Conservation (phyloP, 2,329 filamentous ascomycete species). For the Phyllosticta citribraziliensis region DNA sequence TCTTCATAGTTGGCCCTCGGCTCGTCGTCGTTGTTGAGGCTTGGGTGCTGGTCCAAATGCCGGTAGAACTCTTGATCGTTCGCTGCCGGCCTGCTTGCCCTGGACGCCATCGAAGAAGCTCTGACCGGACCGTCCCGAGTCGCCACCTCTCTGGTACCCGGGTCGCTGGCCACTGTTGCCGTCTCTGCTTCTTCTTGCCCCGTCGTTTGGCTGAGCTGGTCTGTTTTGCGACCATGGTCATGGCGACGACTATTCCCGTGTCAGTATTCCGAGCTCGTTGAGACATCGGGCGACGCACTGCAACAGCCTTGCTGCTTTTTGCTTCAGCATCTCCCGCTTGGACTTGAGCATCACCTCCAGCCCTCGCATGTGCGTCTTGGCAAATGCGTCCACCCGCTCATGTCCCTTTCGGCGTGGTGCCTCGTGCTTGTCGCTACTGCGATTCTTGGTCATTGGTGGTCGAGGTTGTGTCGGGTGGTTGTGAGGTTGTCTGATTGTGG, state of each 20-base stretch:
- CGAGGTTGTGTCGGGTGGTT: not conserved
- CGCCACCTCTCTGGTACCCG: not conserved
- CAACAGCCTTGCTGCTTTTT: not conserved
- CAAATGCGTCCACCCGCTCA: not conserved
- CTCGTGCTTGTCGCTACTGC: not conserved
- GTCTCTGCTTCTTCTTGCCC: too few species aligned
- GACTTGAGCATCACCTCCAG: not conserved
- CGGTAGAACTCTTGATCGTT: not conserved
- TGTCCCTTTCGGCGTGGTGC: not conserved
- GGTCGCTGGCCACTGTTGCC: not conserved
- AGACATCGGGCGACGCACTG: not conserved
- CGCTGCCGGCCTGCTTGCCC: not conserved
- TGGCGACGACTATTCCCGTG: not conserved
- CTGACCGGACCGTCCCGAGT: not conserved
- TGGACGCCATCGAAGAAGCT: not conserved
- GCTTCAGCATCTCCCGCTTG: not conserved
- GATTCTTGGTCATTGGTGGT: not conserved
- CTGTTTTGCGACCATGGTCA: not conserved
- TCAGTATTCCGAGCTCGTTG: not conserved
- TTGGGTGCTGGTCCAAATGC: not conserved
- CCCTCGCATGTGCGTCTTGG: not conserved
- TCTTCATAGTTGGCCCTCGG: not conserved
- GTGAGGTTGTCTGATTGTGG: not conserved
- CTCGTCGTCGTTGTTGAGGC: not conserved
- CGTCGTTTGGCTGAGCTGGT: not conserved